Evolutionary conservation across 768 basidiomycete species (phyloP).

Genomic region (Collybiopsis confluens): DNA sequence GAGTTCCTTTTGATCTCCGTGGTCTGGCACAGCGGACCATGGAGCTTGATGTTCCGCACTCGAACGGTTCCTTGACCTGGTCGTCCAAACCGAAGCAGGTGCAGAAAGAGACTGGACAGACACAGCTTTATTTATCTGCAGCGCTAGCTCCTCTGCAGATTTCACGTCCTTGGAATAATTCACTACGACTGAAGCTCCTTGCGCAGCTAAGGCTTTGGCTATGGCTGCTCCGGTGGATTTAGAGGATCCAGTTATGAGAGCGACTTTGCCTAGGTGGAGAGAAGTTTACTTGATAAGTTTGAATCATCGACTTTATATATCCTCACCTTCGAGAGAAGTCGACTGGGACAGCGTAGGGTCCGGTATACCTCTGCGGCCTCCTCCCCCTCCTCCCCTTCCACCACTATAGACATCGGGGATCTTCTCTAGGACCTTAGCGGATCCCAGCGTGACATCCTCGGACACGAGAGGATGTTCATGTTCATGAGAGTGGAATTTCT

Average conservation of each 20-base stretch:
- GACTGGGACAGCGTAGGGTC: neutral
- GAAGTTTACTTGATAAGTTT: neutral
- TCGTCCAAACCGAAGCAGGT: too few relatives aligned
- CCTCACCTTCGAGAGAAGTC: neutral
- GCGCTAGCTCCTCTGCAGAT: conserved; percentile 5
- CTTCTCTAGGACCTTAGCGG: too few relatives aligned
- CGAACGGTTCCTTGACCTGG: too few relatives aligned
- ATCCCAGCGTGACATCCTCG: too few relatives aligned
- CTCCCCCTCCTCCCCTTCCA: neutral
- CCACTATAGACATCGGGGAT: too few relatives aligned
- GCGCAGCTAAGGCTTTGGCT: conserved; percentile 45
- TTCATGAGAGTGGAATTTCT: neutral
- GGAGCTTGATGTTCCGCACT: too few relatives aligned
- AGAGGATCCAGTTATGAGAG: conserved; percentile 58
- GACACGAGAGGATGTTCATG: neutral
- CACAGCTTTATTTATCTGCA: neutral
- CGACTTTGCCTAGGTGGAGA: conserved; percentile 38
- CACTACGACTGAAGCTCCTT: conserved; percentile 56
- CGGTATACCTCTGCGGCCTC: neutral
- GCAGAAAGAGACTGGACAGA: neutral
- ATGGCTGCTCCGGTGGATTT: conserved; percentile 57
- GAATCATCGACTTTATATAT: neutral
- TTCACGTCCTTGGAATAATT: conserved; percentile 29
- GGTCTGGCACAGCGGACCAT: too few relatives aligned
- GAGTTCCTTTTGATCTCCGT: too few relatives aligned